A percentile compares a stretch with the other conserved stretches of the same genome.
These are phyloP conservation scores for Phoenix dactylifera DNA, from an alignment of 176 grass and related monocot species.

Conservation along the genomic window DNA sequence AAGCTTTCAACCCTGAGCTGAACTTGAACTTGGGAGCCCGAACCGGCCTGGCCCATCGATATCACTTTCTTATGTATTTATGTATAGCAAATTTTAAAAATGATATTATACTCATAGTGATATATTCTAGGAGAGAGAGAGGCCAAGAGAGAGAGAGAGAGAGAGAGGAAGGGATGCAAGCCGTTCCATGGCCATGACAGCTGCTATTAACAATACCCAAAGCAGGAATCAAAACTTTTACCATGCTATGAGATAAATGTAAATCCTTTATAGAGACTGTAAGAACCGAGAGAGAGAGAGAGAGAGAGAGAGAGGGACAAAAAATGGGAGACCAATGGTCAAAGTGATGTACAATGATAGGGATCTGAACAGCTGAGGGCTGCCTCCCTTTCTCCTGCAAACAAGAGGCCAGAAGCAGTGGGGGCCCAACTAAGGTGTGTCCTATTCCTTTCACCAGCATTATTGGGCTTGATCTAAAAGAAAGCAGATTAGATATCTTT, in stretches of 20 bases:
- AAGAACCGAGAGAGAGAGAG: neutral
- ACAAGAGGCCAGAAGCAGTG: neutral
- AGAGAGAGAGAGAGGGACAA: neutral
- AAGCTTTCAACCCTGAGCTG: no score
- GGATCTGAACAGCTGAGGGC: neutral
- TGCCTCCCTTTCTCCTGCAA: conserved; percentile 4
- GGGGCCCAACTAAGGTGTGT: neutral
- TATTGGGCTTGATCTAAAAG: neutral
- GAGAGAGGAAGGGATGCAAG: no score
- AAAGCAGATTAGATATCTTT: neutral
- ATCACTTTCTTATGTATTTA: no score
- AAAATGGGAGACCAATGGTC: conserved; percentile 4
- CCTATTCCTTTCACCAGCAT: neutral
- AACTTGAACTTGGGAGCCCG: no score
- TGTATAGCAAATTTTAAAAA: no score
- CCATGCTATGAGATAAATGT: neutral
- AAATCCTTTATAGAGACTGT: neutral
- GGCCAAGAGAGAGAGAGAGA: no score
- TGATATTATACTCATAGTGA: no score
- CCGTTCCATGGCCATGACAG: no score
- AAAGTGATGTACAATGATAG: conserved; percentile 6
- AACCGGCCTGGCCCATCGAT: no score
- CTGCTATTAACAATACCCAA: no score
- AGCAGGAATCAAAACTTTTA: no score
- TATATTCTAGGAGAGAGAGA: no score